Conservation (phyloP, 2,329 filamentous ascomycete genomes). For the Colletotrichum paranaense region DNA sequence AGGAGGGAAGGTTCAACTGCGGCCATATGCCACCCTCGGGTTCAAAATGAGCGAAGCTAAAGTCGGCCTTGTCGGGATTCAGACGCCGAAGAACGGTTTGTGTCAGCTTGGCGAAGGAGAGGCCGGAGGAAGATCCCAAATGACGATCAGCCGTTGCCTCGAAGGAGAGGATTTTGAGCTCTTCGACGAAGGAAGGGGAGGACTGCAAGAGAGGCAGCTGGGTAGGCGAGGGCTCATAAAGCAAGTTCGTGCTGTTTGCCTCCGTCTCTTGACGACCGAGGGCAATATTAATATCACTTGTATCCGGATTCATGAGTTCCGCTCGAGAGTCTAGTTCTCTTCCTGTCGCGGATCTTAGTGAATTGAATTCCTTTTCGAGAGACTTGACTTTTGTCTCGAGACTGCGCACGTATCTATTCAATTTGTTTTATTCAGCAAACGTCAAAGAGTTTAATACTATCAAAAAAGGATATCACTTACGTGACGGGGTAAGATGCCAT, state of each 20-base stretch:
- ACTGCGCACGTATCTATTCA: neutral
- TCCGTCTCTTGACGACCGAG: neutral
- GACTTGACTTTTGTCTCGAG: neutral
- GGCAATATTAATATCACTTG: neutral
- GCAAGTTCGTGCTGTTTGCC: neutral
- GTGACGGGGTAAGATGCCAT: constrained; percentile 52
- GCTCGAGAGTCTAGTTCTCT: neutral
- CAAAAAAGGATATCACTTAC: constrained; percentile 41
- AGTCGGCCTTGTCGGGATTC: constrained; percentile 54
- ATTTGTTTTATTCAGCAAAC: neutral
- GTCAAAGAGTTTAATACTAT: neutral
- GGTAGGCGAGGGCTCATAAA: constrained; percentile 30
- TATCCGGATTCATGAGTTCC: neutral
- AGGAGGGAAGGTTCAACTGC: constrained; percentile 20
- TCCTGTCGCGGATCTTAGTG: neutral
- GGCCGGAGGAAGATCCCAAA: constrained; percentile 55
- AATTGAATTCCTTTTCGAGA: neutral
- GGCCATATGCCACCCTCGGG: constrained; percentile 39
- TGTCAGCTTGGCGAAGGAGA: constrained; percentile 57
- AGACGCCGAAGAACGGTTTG: constrained; percentile 54
- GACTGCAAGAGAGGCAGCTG: constrained; percentile 30
- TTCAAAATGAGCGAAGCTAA: constrained; percentile 46
- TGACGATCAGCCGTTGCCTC: constrained; percentile 57
- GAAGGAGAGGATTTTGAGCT: constrained; percentile 51
- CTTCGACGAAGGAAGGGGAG: constrained; percentile 43